These are phyloP conservation scores for Russula lepida DNA, from an alignment of 768 basidiomycete species.

Conservation along the genomic window DNA sequence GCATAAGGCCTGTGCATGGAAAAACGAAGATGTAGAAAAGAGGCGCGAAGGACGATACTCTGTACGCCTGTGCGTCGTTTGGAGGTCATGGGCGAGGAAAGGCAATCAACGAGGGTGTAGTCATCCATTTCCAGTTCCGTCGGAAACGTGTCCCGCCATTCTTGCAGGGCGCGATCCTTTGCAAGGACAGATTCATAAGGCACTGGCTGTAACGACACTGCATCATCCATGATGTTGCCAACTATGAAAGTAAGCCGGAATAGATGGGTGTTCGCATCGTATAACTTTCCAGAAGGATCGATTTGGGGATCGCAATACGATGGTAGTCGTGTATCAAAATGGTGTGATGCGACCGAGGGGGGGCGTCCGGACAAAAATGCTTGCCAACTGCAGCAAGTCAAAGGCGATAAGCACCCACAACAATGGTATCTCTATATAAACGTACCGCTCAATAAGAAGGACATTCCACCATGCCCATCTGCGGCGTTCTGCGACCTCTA, in stretches of 20 bases:
- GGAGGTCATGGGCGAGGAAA: slow-evolving; percentile 46
- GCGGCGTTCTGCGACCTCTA: slow-evolving; percentile 61
- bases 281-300: slow-evolving; percentile 47
- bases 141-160: slow-evolving; percentile 68
- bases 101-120: slow-evolving; percentile 54
- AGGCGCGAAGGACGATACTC: slow-evolving; percentile 62
- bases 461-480: slow-evolving; percentile 86
- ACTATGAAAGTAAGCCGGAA: slow-evolving; percentile 63
- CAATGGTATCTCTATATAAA: slow-evolving; percentile 6
- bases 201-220: slow-evolving; percentile 57
- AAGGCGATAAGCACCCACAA: not conserved
- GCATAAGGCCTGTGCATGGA: slow-evolving; percentile 70
- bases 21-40: slow-evolving; percentile 70
- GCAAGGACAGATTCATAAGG: slow-evolving; percentile 59
- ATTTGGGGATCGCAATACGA: slow-evolving; percentile 50
- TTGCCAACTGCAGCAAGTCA: slow-evolving; percentile 50
- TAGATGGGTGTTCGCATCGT: slow-evolving; percentile 58
- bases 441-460: slow-evolving; percentile 61
- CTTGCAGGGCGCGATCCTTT: slow-evolving; percentile 54
- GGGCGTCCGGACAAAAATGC: slow-evolving; percentile 77
- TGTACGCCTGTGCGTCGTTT: slow-evolving; percentile 60
- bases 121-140: slow-evolving; percentile 64
- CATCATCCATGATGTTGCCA: slow-evolving; percentile 74
- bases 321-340: slow-evolving; percentile 69
- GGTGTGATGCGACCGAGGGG: slow-evolving; percentile 58